Conservation (phyloP, 768 basidiomycete species). For the Mycena latifolia region DNA sequence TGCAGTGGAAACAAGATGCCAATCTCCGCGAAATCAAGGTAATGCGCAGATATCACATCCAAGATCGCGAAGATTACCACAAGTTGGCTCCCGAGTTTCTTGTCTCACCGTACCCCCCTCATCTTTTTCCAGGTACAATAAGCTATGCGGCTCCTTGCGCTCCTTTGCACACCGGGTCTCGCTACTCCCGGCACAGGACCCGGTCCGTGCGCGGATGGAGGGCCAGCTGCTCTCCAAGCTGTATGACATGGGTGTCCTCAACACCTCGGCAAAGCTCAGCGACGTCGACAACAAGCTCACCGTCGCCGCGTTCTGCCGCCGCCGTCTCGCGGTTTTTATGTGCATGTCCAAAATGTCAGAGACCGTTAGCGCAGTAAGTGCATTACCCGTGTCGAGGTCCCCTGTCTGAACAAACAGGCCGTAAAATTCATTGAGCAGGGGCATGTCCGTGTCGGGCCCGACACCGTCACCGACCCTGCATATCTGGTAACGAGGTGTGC, state of each 20-base stretch:
- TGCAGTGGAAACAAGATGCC: slow-evolving; percentile 96
- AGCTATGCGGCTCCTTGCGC: slow-evolving; percentile 89
- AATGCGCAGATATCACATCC: slow-evolving; percentile 95
- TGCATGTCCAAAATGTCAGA: slow-evolving; percentile 95
- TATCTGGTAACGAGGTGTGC: slow-evolving; percentile 90
- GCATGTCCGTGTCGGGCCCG: slow-evolving; percentile 96
- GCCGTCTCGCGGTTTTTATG: slow-evolving; percentile 93
- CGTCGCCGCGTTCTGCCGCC: slow-evolving; percentile 93
- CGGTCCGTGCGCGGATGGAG: slow-evolving; percentile 88
- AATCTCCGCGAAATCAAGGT: slow-evolving; percentile 92
- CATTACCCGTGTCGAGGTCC: too few species aligned
- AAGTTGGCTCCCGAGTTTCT: slow-evolving; percentile 63
- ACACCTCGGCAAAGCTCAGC: slow-evolving; percentile 87
- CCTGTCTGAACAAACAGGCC: slow-evolving; percentile 57
- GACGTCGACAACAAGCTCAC: slow-evolving; percentile 98
- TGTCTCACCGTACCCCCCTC: not conserved
- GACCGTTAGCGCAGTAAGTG: slow-evolving; percentile 78
- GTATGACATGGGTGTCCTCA: slow-evolving; percentile 97
- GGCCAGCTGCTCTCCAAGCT: slow-evolving; percentile 91
- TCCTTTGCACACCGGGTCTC: slow-evolving; percentile 90
- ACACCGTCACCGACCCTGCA: slow-evolving; percentile 96
- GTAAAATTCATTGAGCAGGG: slow-evolving; percentile 98
- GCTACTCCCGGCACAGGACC: slow-evolving; percentile 89
- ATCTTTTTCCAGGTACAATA: slow-evolving; percentile 80
- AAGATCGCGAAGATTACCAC: slow-evolving; percentile 94